A percentile compares a stretch with the other conserved stretches of the same genome.
Evolutionary conservation across 2,329 filamentous ascomycete genomes (phyloP).

Genomic region (Arthrocladium fulminans): DNA sequence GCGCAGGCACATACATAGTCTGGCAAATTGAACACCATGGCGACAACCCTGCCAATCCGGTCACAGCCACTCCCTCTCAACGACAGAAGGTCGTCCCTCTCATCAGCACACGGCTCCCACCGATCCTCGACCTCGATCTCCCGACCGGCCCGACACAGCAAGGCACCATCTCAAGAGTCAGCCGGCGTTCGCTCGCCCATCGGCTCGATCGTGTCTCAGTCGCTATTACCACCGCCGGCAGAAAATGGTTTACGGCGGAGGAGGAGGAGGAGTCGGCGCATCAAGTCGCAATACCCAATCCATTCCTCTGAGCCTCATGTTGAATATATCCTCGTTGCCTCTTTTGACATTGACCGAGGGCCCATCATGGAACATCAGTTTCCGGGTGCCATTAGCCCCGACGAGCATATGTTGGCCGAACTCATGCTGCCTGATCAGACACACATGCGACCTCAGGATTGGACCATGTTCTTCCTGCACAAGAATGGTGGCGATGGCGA

Average conservation of each 20-base stretch:
- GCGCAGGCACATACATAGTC: background rate
- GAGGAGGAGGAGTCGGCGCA: conserved; percentile 40
- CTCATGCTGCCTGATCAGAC: conserved; percentile 97
- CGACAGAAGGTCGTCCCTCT: conserved; percentile 47
- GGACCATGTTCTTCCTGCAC: conserved; percentile 98
- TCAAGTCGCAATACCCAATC: conserved; percentile 69
- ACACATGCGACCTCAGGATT: conserved; percentile 89
- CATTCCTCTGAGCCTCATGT: conserved; percentile 80
- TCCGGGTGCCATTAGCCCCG: conserved; percentile 85
- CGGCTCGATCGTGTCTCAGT: conserved; percentile 1
- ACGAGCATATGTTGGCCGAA: conserved; percentile 96
- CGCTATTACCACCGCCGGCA: conserved; percentile 25
- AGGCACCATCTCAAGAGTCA: conserved; percentile 64
- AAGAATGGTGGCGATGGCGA: conserved; percentile 84
- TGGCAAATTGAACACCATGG: conserved; percentile 26
- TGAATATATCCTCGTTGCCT: conserved; percentile 95
- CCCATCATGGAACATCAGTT: conserved; percentile 99
- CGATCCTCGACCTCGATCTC: conserved; percentile 8
- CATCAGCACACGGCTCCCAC: conserved; percentile 22
- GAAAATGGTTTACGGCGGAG: conserved; percentile 43
- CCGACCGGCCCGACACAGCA: background rate
- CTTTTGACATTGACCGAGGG: conserved; percentile 92
- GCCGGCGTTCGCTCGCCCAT: conserved; percentile 3
- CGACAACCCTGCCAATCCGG: conserved; percentile 31
- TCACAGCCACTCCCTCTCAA: conserved; percentile 31